Percentiles rank a stretch among this genome's conserved stretches.
phyloP scores from a whole-genome alignment of 2,329 filamentous ascomycete species.

The Thermoascus crustaceus region DNA sequence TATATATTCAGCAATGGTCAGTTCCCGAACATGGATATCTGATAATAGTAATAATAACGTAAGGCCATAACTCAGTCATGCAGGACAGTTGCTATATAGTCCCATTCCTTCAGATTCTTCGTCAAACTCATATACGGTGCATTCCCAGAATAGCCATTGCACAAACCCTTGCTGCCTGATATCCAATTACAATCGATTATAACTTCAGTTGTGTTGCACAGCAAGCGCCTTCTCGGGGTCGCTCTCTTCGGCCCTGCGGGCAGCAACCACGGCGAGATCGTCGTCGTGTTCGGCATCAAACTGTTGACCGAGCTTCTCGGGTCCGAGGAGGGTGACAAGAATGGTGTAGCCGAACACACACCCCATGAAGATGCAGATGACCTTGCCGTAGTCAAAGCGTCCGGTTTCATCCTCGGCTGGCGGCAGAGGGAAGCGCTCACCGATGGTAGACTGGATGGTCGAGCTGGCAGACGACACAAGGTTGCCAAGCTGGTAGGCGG shows the following conservation, averaged over 20 bases:
- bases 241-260: slow-evolving; percentile 20
- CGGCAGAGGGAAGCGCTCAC: slow-evolving; percentile 64
- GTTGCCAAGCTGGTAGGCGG: slow-evolving; percentile 57
- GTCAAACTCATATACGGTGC: neutral
- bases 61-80: neutral
- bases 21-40: too few relatives aligned
- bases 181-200: slow-evolving; percentile 1
- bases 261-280: slow-evolving; percentile 39
- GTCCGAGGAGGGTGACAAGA: slow-evolving; percentile 40
- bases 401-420: slow-evolving; percentile 41
- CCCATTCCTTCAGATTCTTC: neutral
- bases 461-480: slow-evolving; percentile 54
- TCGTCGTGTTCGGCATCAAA: slow-evolving; percentile 42
- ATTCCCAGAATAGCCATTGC: neutral
- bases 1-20: too few relatives aligned
- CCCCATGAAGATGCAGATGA: slow-evolving; percentile 87
- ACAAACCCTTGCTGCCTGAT: neutral
- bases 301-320: slow-evolving; percentile 39
- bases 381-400: slow-evolving; percentile 68
- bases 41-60: too few relatives aligned
- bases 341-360: slow-evolving; percentile 63
- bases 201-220: slow-evolving; percentile 5
- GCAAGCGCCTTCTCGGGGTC: slow-evolving; percentile 23
- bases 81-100: slow-evolving; percentile 1
- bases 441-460: slow-evolving; percentile 68